A percentile compares a stretch with the other conserved stretches of the same genome.
Evolutionary conservation across 1,139 yeast species (phyloP).

Genomic region (Suhomyces panamericanus): DNA sequence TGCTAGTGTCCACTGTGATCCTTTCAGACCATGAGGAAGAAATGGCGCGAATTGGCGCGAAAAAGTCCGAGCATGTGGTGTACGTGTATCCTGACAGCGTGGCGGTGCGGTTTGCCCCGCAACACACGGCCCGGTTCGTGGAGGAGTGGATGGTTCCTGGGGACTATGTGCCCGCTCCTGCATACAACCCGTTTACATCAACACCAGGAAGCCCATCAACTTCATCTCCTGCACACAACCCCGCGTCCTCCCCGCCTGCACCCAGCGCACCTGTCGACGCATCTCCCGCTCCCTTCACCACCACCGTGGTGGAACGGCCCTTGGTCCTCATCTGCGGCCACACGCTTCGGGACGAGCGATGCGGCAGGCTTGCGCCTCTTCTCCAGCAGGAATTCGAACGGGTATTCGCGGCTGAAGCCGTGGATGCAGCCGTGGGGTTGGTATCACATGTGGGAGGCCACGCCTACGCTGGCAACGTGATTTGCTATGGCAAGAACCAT

Average conservation of each 20-base stretch:
- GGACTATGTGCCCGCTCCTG: slow-evolving; percentile 16
- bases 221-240: neutral
- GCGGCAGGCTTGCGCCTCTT: slow-evolving; percentile 65
- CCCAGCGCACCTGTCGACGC: neutral
- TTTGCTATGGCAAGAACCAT: slow-evolving; percentile 47
- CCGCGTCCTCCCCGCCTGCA: neutral
- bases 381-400: slow-evolving; percentile 49
- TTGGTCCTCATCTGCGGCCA: slow-evolving; percentile 67
- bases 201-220: no score
- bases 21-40: slow-evolving; percentile 8
- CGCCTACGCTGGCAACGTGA: slow-evolving; percentile 73
- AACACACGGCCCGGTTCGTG: slow-evolving; percentile 41
- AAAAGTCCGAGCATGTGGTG: slow-evolving; percentile 26
- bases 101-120: slow-evolving; percentile 34
- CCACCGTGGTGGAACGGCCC: slow-evolving; percentile 17
- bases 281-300: neutral
- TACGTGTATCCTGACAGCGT: slow-evolving; percentile 59
- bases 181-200: slow-evolving; percentile 43
- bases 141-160: slow-evolving; percentile 40
- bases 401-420: slow-evolving; percentile 36
- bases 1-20: slow-evolving; percentile 47
- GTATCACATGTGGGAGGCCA: slow-evolving; percentile 79
- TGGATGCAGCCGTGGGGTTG: slow-evolving; percentile 47
- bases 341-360: slow-evolving; percentile 57
- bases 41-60: neutral